phyloP scores from a whole-genome alignment of 2,329 filamentous ascomycete genomes.

The Coniochaeta sp. region DNA sequence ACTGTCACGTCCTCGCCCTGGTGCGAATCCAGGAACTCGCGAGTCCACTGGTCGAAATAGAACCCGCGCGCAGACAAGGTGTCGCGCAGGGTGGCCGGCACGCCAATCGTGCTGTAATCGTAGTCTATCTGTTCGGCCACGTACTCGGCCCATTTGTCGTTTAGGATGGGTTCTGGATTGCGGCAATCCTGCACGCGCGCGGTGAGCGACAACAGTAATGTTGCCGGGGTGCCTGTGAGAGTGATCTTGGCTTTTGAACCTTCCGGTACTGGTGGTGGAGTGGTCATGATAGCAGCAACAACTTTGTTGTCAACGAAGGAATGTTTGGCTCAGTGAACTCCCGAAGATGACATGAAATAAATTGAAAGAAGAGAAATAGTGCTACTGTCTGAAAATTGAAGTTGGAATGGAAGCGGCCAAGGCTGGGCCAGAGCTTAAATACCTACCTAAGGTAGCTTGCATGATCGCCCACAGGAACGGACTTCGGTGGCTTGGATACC shows the following conservation, averaged over 20 bases:
- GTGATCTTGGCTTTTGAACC: background rate
- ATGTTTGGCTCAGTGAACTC: background rate
- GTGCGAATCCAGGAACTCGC: background rate
- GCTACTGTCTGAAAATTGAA: background rate
- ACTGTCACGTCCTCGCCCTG: background rate
- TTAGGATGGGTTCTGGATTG: background rate
- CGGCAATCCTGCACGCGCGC: background rate
- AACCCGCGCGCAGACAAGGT: background rate
- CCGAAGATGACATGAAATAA: too few relatives aligned
- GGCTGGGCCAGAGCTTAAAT: background rate
- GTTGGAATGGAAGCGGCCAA: background rate
- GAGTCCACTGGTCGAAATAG: background rate
- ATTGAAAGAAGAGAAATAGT: background rate
- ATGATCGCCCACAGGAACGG: background rate
- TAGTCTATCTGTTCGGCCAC: background rate
- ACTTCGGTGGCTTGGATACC: background rate
- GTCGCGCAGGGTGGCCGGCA: background rate
- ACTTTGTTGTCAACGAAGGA: background rate
- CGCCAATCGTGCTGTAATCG: background rate
- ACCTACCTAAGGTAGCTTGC: background rate
- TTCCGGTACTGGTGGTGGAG: background rate
- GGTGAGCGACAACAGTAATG: background rate
- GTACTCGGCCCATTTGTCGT: conserved; percentile 1
- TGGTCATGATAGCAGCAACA: background rate
- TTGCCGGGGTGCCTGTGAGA: background rate